Percentiles rank a stretch among this genome's conserved stretches.
phyloP scores from a whole-genome alignment of 2,329 filamentous ascomycete genomes.

The Talaromyces amestolkiae region DNA sequence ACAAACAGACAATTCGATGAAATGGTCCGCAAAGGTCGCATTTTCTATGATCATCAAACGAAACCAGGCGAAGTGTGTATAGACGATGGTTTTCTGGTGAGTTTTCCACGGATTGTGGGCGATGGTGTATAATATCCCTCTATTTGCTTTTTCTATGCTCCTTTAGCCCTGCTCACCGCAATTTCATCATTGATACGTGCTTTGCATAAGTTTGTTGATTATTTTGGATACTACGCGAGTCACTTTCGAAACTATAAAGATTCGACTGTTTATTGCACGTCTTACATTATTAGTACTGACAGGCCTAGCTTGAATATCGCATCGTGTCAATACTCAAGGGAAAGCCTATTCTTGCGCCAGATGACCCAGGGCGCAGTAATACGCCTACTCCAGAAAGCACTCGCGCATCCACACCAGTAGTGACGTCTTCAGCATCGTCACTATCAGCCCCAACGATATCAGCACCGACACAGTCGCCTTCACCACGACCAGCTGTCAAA shows the following conservation, averaged over 20 bases:
- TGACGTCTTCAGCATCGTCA: slow-evolving; percentile 7
- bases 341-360: slow-evolving; percentile 26
- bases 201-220: not conserved
- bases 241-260: not conserved
- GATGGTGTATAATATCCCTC: not conserved
- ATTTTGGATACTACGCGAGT: not conserved
- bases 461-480: not conserved
- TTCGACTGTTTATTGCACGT: not conserved
- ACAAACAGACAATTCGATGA: slow-evolving; percentile 25
- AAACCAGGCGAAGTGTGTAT: slow-evolving; percentile 23
- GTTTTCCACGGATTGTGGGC: not conserved
- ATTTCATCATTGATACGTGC: not conserved
- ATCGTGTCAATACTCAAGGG: slow-evolving; percentile 24
- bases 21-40: slow-evolving; percentile 22
- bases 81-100: slow-evolving; percentile 27
- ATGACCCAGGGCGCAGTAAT: slow-evolving; percentile 26
- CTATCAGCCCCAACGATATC: not conserved
- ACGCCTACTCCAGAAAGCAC: slow-evolving; percentile 14
- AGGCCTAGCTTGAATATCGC: slow-evolving; percentile 24
- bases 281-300: not conserved
- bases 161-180: slow-evolving; percentile 9
- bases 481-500: slow-evolving; percentile 12
- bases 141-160: not conserved
- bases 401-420: slow-evolving; percentile 14
- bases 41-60: slow-evolving; percentile 25